Conservation (phyloP, 2,329 filamentous ascomycete species). For the Botrytis hyacinthi region DNA sequence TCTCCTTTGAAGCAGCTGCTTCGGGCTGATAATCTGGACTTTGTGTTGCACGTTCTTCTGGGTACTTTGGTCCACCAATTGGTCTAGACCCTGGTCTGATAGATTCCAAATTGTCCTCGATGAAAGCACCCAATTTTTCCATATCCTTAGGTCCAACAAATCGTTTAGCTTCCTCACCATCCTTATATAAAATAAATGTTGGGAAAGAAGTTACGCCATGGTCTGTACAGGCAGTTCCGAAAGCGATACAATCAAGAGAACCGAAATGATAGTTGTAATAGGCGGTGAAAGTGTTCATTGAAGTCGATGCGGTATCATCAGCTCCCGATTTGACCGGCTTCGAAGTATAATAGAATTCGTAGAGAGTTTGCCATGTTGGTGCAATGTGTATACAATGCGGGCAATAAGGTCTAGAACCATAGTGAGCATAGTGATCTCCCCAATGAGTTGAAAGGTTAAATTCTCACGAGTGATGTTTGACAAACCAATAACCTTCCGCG, state of each 20-base stretch:
- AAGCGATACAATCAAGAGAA: constrained; percentile 80
- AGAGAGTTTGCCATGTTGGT: constrained; percentile 84
- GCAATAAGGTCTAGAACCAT: constrained; percentile 35
- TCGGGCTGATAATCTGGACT: constrained; percentile 31
- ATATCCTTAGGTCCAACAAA: constrained; percentile 68
- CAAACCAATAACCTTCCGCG: constrained; percentile 39
- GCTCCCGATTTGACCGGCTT: constrained; percentile 53
- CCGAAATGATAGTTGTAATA: constrained; percentile 91
- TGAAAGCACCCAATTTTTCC: constrained; percentile 60
- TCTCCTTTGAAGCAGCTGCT: constrained; percentile 10
- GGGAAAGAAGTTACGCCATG: constrained; percentile 71
- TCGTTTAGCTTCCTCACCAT: constrained; percentile 65
- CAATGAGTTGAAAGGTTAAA: background rate
- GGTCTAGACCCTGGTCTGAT: constrained; percentile 80
- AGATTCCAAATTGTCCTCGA: constrained; percentile 75
- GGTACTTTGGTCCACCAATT: constrained; percentile 54
- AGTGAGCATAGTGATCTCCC: background rate
- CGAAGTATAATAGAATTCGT: constrained; percentile 87
- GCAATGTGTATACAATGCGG: constrained; percentile 53
- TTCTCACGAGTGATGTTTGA: constrained; percentile 39
- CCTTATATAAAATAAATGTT: constrained; percentile 74
- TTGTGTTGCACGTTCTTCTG: constrained; percentile 62
- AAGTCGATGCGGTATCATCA: constrained; percentile 46
- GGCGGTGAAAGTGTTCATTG: constrained; percentile 61
- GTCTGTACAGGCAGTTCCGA: constrained; percentile 71